phyloP scores from a whole-genome alignment of 139 green algal species.

The Coelastrella sp. region DNA sequence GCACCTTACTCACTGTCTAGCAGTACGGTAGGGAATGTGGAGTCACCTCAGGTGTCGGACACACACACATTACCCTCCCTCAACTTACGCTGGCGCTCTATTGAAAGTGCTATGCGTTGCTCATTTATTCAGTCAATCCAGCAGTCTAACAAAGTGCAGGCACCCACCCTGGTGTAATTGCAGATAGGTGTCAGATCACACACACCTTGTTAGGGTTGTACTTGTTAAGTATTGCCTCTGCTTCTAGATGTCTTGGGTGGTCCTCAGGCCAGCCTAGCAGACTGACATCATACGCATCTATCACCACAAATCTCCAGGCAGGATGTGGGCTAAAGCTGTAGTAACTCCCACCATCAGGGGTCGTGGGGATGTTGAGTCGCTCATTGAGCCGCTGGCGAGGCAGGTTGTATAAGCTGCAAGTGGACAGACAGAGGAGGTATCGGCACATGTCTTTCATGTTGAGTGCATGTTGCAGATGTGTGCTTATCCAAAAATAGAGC shows the following conservation, averaged over 20 bases:
- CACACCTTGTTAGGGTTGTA: slow-evolving; percentile 69
- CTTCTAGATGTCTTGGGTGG: slow-evolving; percentile 71
- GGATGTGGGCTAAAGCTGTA: slow-evolving; percentile 74
- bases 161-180: background rate
- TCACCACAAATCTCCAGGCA: slow-evolving; percentile 75
- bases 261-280: slow-evolving; percentile 64
- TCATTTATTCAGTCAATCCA: too few relatives aligned
- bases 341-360: slow-evolving; percentile 61
- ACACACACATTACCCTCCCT: too few relatives aligned
- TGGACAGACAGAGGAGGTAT: too few relatives aligned
- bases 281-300: slow-evolving; percentile 87
- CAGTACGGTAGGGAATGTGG: too few relatives aligned
- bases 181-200: background rate
- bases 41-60: too few relatives aligned
- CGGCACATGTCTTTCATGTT: too few relatives aligned
- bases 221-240: slow-evolving; percentile 58
- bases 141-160: background rate
- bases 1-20: too few relatives aligned
- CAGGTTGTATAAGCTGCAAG: slow-evolving; percentile 80
- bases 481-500: too few relatives aligned
- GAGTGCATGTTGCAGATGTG: too few relatives aligned
- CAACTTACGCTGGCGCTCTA: too few relatives aligned
- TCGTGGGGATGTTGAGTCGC: slow-evolving; percentile 16
- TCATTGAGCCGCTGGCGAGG: slow-evolving; percentile 49
- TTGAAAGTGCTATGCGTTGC: too few relatives aligned